These are phyloP conservation scores for Vitis hybrid DNA, from an alignment of 177 flowering plant genomes.

Conservation along the genomic window DNA sequence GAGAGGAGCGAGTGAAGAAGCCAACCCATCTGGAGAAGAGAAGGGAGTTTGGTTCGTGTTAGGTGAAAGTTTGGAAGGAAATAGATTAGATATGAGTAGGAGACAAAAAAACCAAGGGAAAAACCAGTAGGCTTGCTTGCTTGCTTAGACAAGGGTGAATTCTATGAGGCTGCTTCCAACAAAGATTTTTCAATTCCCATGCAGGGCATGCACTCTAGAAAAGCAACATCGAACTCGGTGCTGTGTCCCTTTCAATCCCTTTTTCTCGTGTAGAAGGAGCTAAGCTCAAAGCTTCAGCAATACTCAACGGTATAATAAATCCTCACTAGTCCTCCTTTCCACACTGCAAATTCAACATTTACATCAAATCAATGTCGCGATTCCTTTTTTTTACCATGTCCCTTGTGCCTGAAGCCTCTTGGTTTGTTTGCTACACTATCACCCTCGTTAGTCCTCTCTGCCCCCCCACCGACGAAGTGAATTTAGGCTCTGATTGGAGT, in stretches of 20 bases:
- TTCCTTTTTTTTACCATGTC: not conserved
- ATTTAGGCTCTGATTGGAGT: too few relatives aligned
- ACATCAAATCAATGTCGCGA: not conserved
- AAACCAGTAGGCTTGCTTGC: slow-evolving; percentile 8
- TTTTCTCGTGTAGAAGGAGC: slow-evolving; percentile 20
- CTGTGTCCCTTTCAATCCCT: slow-evolving; percentile 29
- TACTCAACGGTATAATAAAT: not conserved
- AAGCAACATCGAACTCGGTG: slow-evolving; percentile 21
- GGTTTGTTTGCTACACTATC: too few relatives aligned
- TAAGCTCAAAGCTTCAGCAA: not conserved
- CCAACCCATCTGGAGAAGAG: slow-evolving; percentile 45
- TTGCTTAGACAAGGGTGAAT: slow-evolving; percentile 39
- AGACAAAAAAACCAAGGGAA: slow-evolving; percentile 6
- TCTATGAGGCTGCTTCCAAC: not conserved
- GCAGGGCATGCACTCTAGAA: slow-evolving; percentile 21
- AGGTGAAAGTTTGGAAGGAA: slow-evolving; percentile 29
- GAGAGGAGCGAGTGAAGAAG: slow-evolving; percentile 43
- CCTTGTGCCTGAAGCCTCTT: slow-evolving; percentile 9
- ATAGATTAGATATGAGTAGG: slow-evolving; percentile 1
- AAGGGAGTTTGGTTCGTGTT: slow-evolving; percentile 25
- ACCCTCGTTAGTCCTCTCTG: too few relatives aligned
- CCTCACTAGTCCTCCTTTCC: not conserved
- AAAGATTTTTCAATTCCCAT: slow-evolving; percentile 23
- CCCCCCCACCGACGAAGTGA: too few relatives aligned
- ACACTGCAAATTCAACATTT: not conserved